Evolutionary conservation across 805 yeast species (phyloP), one percentile per base, ranked within the genome.

Genomic region (Clavispora asparagi): DNA sequence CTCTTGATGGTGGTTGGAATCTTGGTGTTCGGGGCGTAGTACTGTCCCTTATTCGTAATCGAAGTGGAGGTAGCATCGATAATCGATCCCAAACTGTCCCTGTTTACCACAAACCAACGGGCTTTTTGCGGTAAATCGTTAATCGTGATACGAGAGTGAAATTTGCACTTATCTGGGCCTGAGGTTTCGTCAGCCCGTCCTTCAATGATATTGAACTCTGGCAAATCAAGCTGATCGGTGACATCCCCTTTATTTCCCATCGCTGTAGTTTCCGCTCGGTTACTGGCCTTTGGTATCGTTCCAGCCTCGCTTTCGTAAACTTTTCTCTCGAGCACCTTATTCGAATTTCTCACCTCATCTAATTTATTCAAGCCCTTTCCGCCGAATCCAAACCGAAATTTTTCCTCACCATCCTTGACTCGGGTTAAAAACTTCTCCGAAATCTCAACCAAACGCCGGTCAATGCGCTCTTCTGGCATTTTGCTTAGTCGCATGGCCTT

Each of bases 281-380:
- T n/a, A 9, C 19, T 27, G 14, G 12, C 32, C 16, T 26, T 39
- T 36, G n/a, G 44, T 35, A 11, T 43, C 48, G n/a, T 31, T 6
- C 17, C 35, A 7, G n/a, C 17, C 17, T 31, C 35, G 35, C 19
- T 31, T 27, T 65, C 77, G 17, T 69, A 77, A 8, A 77, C 70
- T 47, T 67, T 68, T 44, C 79, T 65, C 55, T 83, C 85, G 28
- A 74, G 47, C 45, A 69, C 70, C 49, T 78, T 68, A 40, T 76
- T 71, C 41, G 71, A 71, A 38, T 77, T 77, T 47, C 94, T 66
- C 7, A 73, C 62, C 48, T 81, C 79, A 49, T 87, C 91, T 37
- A 91, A 67, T 51, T 84, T 85, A 39, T 84, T 92, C 43, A 91
- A 71, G 1, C 98, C 98, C 54, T 86, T 84, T 17, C 99, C 99